phyloP scores from a whole-genome alignment of 2,329 filamentous ascomycete species.

The Escovopsis sp. region DNA sequence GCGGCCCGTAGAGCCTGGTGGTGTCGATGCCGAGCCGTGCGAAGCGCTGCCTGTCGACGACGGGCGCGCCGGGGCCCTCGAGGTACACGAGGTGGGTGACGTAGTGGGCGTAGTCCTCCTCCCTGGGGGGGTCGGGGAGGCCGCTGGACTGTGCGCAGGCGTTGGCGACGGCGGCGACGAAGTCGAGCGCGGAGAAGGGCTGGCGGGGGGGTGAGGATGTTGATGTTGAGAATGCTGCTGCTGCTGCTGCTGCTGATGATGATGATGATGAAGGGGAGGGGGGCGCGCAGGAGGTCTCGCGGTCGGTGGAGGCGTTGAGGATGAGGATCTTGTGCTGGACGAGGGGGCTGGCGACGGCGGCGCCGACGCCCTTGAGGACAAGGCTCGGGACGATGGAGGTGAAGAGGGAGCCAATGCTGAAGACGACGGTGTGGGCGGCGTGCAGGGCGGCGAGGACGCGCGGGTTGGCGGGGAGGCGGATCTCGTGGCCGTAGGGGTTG shows the following conservation, averaged over 20 bases:
- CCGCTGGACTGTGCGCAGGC: slow-evolving; percentile 57
- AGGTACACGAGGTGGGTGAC: slow-evolving; percentile 77
- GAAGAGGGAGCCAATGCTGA: slow-evolving; percentile 88
- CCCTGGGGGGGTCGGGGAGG: slow-evolving; percentile 16
- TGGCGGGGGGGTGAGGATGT: slow-evolving; percentile 35
- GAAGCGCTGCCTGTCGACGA: slow-evolving; percentile 52
- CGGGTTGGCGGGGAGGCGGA: slow-evolving; percentile 69
- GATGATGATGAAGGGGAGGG: too few relatives aligned
- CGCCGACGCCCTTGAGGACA: slow-evolving; percentile 59
- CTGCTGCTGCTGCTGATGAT: too few relatives aligned
- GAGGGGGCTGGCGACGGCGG: slow-evolving; percentile 30
- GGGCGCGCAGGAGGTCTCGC: slow-evolving; percentile 49
- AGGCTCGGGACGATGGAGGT: slow-evolving; percentile 77
- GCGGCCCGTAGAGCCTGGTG: slow-evolving; percentile 61
- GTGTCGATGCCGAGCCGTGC: slow-evolving; percentile 57
- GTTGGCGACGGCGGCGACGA: slow-evolving; percentile 63
- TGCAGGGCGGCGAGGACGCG: slow-evolving; percentile 58
- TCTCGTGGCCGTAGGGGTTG: slow-evolving; percentile 96
- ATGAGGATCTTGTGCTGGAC: slow-evolving; percentile 64
- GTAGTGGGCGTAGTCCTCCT: slow-evolving; percentile 46
- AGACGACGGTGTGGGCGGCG: slow-evolving; percentile 56
- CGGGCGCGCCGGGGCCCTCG: slow-evolving; percentile 54
- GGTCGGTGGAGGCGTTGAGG: slow-evolving; percentile 69
- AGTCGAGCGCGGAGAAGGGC: slow-evolving; percentile 63
- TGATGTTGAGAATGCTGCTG: too few relatives aligned